Percentiles rank a stretch among this genome's conserved stretches.
Conservation (phyloP, 2,329 filamentous ascomycete species). For the Diaporthe helianthi region DNA sequence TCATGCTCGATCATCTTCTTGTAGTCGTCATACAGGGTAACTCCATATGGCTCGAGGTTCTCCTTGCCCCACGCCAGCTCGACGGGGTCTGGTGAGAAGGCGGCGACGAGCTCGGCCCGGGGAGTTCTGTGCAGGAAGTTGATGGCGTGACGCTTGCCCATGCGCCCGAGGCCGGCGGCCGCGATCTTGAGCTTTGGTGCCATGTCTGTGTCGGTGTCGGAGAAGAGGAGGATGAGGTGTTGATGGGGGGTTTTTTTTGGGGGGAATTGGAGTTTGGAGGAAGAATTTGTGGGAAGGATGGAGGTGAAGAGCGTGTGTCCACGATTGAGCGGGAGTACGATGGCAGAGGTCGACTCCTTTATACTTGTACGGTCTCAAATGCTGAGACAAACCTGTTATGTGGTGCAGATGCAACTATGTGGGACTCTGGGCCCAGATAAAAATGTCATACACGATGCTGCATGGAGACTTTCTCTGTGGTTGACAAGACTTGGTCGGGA, state of each 20-base stretch:
- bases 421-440: neutral
- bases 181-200: constrained; percentile 48
- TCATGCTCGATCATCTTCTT: constrained; percentile 53
- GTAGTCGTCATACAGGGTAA: constrained; percentile 53
- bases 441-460: neutral
- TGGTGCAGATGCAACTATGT: neutral
- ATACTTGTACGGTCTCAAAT: constrained; percentile 8
- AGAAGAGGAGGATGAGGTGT: too few species aligned
- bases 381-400: neutral
- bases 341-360: neutral
- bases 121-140: constrained; percentile 44
- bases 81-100: constrained; percentile 17
- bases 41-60: constrained; percentile 48
- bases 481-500: neutral
- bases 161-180: constrained; percentile 58
- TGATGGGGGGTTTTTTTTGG: neutral
- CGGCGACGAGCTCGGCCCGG: constrained; percentile 25
- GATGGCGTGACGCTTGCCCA: constrained; percentile 58
- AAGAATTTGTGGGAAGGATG: neutral
- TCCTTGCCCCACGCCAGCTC: constrained; percentile 51
- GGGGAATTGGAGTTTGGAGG: too few species aligned
- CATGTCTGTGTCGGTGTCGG: neutral
- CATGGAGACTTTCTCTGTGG: neutral
- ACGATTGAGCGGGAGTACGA: neutral
- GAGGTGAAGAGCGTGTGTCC: neutral